These are phyloP conservation scores for Pseudogymnoascus pannorum DNA, from an alignment of 2,329 filamentous ascomycete genomes.

Conservation along the genomic window DNA sequence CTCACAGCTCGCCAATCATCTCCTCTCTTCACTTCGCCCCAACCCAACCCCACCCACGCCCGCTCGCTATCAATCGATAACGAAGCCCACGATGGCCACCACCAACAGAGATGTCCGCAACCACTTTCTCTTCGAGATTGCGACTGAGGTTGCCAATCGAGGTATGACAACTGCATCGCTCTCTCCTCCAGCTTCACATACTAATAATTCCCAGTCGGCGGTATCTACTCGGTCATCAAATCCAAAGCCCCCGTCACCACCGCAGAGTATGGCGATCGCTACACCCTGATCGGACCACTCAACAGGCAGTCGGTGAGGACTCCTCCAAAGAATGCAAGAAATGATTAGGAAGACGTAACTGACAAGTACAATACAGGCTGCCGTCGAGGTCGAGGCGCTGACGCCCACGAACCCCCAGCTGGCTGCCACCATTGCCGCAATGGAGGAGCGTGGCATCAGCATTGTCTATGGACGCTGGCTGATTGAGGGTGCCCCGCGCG, in stretches of 20 bases:
- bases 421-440: constrained; percentile 75
- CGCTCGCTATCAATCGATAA: background rate
- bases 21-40: too few species aligned
- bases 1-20: too few species aligned
- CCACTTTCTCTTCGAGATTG: constrained; percentile 92
- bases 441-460: constrained; percentile 85
- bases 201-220: constrained; percentile 59
- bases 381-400: constrained; percentile 95
- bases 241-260: constrained; percentile 97
- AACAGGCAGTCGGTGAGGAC: constrained; percentile 76
- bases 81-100: background rate
- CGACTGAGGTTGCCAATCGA: constrained; percentile 95
- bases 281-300: constrained; percentile 89
- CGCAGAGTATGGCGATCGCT: constrained; percentile 95
- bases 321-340: too few species aligned
- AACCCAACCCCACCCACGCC: background rate
- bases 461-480: constrained; percentile 94
- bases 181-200: background rate
- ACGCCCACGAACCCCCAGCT: constrained; percentile 76
- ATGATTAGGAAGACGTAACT: constrained; percentile 19
- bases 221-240: constrained; percentile 98
- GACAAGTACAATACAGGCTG: constrained; percentile 58
- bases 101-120: constrained; percentile 68
- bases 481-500: constrained; percentile 90
- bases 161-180: constrained; percentile 46